Conservation (phyloP, 2,329 filamentous ascomycete species). For the Clarireedia monteithiana region DNA sequence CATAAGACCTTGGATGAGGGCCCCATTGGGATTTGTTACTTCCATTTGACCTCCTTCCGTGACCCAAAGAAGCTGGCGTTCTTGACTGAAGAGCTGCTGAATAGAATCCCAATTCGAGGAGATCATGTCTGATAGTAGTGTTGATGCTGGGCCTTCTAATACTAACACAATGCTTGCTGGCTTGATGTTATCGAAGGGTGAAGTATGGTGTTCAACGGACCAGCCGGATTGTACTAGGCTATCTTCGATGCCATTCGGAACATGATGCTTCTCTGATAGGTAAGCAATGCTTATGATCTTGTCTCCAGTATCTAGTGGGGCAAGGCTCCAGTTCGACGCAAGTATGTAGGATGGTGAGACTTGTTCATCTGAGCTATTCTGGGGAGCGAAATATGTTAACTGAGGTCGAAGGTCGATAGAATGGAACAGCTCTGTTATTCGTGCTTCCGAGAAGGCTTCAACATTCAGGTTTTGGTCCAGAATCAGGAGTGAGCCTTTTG, state of each 20-base stretch:
- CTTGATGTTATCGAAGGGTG: neutral
- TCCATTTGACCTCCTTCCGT: constrained; percentile 25
- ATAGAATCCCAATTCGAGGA: constrained; percentile 11
- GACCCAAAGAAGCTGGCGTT: constrained; percentile 28
- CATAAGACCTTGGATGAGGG: constrained; percentile 29
- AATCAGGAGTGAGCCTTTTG: neutral
- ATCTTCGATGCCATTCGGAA: neutral
- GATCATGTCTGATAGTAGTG: constrained; percentile 3
- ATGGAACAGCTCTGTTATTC: neutral
- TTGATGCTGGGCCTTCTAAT: neutral
- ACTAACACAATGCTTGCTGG: neutral
- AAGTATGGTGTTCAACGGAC: neutral
- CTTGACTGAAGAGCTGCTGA: constrained; percentile 4
- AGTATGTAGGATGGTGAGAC: neutral
- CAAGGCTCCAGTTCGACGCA: neutral
- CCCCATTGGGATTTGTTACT: constrained; percentile 26
- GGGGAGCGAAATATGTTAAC: neutral
- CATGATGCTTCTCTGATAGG: neutral
- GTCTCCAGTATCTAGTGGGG: neutral
- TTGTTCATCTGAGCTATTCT: neutral
- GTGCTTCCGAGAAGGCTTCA: neutral
- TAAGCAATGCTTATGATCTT: neutral
- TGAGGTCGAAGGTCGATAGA: neutral
- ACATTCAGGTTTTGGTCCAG: neutral
- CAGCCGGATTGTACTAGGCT: neutral